These are phyloP conservation scores for Syzygium jambos DNA, from an alignment of 345 rosid species.

Conservation along the genomic window DNA sequence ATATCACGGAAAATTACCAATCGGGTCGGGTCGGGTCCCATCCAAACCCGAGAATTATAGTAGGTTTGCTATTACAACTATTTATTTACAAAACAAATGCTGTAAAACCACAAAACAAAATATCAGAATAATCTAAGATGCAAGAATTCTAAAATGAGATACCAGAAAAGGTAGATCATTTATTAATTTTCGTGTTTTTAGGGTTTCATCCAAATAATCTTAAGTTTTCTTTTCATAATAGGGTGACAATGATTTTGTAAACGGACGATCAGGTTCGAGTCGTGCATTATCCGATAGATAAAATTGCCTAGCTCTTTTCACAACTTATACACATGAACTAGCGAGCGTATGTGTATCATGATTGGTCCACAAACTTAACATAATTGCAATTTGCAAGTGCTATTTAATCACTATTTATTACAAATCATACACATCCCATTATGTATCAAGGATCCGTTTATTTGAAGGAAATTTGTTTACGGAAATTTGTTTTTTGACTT, in stretches of 20 bases:
- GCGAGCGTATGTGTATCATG: background rate
- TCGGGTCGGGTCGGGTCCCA: background rate
- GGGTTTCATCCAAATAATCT: background rate
- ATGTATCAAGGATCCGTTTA: fast-evolving
- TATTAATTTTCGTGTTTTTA: background rate
- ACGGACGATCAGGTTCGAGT: fast-evolving
- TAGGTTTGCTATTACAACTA: background rate
- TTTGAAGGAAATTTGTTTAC: background rate
- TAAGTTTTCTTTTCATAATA: background rate
- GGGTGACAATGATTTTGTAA: background rate
- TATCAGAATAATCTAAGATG: background rate
- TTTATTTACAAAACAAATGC: background rate
- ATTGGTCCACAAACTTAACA: background rate
- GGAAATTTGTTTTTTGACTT: fast-evolving
- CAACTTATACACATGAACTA: no score
- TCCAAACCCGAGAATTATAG: background rate
- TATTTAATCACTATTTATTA: fast-evolving
- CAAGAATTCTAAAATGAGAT: background rate
- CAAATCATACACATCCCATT: background rate
- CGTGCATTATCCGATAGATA: fast-evolving
- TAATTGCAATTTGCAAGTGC: background rate
- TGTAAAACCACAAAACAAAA: background rate
- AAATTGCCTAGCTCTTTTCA: background rate
- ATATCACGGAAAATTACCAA: background rate
- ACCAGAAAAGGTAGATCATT: background rate